Percentiles rank a stretch among this genome's conserved stretches.
Evolutionary conservation across 1,139 yeast species (phyloP).

Genomic region (Kodamaea suecica): DNA sequence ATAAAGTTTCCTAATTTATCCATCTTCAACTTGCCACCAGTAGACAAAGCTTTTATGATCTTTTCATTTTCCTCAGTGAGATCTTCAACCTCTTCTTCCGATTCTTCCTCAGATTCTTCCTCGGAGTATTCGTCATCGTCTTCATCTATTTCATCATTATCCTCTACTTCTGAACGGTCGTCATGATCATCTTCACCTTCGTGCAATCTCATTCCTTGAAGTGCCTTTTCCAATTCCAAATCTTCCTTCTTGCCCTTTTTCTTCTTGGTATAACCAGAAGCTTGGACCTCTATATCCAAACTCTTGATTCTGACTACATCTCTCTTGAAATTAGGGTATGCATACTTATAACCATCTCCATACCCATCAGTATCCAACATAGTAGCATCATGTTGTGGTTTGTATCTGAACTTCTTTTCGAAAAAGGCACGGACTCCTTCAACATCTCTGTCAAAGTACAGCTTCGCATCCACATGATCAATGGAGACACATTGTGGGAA

Average conservation of each 20-base stretch:
- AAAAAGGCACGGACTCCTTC: conserved; percentile 84
- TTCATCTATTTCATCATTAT: conserved; percentile 28
- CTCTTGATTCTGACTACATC: conserved; percentile 68
- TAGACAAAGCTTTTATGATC: conserved; percentile 63
- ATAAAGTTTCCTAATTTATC: conserved; percentile 81
- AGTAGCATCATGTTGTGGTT: conserved; percentile 58
- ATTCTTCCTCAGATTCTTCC: conserved; percentile 22
- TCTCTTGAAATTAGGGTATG: conserved; percentile 75
- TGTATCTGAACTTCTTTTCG: conserved; percentile 70
- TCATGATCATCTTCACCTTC: conserved; percentile 32
- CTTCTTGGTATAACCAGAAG: conserved; percentile 86
- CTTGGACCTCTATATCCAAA: conserved; percentile 80
- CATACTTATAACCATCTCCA: conserved; percentile 75
- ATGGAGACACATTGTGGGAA: conserved; percentile 97
- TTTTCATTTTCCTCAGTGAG: conserved; percentile 64
- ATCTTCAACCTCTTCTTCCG: conserved; percentile 31
- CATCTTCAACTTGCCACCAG: conserved; percentile 65
- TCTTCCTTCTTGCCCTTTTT: conserved; percentile 50
- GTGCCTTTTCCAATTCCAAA: conserved; percentile 73
- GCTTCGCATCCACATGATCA: conserved; percentile 84
- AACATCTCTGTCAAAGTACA: conserved; percentile 87
- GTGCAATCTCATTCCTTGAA: conserved; percentile 56
- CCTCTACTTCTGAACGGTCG: conserved; percentile 27
- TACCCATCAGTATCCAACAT: conserved; percentile 76
- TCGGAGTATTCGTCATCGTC: conserved; percentile 24